Evolutionary conservation across 2,329 filamentous ascomycete genomes (phyloP), one percentile per base, ranked within the genome.

Genomic region (Hirsutella thompsonii): DNA sequence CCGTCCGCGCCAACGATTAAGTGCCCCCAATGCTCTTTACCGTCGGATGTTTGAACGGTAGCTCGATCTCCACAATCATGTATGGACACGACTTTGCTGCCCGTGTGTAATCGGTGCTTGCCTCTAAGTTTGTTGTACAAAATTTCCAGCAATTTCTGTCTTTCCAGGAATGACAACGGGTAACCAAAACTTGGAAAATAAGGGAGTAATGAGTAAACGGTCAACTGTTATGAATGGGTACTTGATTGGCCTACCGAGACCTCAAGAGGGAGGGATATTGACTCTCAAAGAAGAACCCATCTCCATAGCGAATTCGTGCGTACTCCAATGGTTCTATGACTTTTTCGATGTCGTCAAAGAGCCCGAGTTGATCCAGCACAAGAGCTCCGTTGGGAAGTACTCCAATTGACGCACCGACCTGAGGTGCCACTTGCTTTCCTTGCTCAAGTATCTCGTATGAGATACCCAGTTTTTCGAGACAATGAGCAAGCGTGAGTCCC

Each of bases 381-480:
- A 63, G 58, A 4, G 52, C 44, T 1, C 66, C 66, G 36, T 68
- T 59, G 2, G 70, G 59, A 2, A 61, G 43, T 1, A 74, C 48
- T 2, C 59, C 68, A 29, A 76, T 67, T 8, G 59, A 63, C 0
- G 69, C 69, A 1, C 72, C 72, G 0, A 65, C 53, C 29, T 63
- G 55, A 0, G 70, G 68, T 2, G 61, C 60, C 20, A 73, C 61
- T 0, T 60, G 50, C 0, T 46, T 35, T 36, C 64, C 56, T 1
- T 56, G 52, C 46, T 76, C 71, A 0, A 76, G 60, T 1, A 76
- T 46, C 6, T 69, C 47, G 49, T 65, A 74, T 43, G 72, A 62
- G 38, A 76, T 64, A 16, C 50, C 54, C 16, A 62, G 54, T 20
- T 52, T 50, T 40, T 73, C 60, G 2, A 75, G 60, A 43, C 62